Base-by-base conservation (phyloP, 257 asterid genomes). In the Ilex asprella region DNA sequence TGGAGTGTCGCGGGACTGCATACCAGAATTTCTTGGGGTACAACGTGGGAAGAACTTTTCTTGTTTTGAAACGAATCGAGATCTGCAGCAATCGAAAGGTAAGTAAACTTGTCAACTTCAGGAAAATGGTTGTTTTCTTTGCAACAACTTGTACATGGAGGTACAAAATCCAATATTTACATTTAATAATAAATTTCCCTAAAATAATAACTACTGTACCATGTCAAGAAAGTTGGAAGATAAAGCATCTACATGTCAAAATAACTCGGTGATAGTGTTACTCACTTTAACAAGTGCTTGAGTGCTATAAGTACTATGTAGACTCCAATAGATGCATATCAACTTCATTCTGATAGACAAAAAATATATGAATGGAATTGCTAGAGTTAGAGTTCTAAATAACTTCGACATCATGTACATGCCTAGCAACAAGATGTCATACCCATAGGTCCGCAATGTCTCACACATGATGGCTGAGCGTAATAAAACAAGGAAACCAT, bases 1-100 rank as follows among this genome's bases (percentile, higher is more conserved):
- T 7, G 99, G 96, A 61, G 94, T 72, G 68, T 89, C 97, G 16
- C 96, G 95, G 46, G 97, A 84, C 73, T 93, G 95, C 41, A 95
- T 97, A 61, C 95, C 99, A 41, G 88, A 62, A 65, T 76, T 78
- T 78, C 91, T 75, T 12, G 86, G 87, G 21, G 75, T 76, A 75
- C 97, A 89, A 2, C 96, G 87, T 0, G 76, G 66, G 76, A 64
- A 87, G 78, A 87, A 87, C 30, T 82, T 93, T 56, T 82, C 94
- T 43, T 76, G 94, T 65, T 86, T 93, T 29, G 90, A 73, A 73
- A 65, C 70, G 54, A 76, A 77, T 31, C 82, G 73, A 68, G 85
- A 77, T 65, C 99, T 89, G 84, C 73, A 56, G 31, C 15, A 70
- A 13, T 41, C 55, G 55, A 63, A 52, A 60, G 16, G 61, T 15